A percentile compares a stretch with the other conserved stretches of the same genome.
These are phyloP conservation scores for Phlyctochytrium planicorne DNA, from an alignment of 192 early-diverging fungal species.

Conservation along the genomic window DNA sequence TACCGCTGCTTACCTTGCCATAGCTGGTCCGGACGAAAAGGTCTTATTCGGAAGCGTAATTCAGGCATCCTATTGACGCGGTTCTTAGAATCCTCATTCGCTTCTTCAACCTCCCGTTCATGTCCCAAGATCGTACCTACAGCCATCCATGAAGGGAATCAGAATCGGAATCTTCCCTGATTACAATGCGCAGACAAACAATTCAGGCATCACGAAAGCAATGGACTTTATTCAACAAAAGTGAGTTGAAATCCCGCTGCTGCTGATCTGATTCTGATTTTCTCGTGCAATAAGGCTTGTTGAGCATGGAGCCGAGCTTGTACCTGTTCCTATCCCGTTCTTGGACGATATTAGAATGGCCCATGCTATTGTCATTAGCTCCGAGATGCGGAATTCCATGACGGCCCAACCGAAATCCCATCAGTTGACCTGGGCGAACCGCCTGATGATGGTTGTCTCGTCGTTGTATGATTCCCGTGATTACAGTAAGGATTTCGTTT, in stretches of 20 bases:
- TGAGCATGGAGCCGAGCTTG: constrained; percentile 58
- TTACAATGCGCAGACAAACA: constrained; percentile 19
- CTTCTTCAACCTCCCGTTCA: constrained; percentile 51
- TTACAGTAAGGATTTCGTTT: no score
- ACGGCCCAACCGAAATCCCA: no score
- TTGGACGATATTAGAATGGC: constrained; percentile 55
- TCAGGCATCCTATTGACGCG: constrained; percentile 30
- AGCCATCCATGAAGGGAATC: constrained; percentile 14
- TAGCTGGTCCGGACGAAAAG: constrained; percentile 6
- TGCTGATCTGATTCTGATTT: constrained; percentile 11
- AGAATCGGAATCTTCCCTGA: constrained; percentile 19
- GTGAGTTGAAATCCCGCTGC: not conserved
- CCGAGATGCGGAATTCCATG: constrained; percentile 51
- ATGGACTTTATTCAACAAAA: constrained; percentile 11
- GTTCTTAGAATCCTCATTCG: constrained; percentile 43
- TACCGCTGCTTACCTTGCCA: constrained; percentile 48
- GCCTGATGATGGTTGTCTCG: no score
- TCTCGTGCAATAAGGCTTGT: constrained; percentile 29
- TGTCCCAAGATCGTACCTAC: constrained; percentile 44
- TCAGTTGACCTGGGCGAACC: no score
- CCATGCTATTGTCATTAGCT: constrained; percentile 63
- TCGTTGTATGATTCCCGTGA: no score
- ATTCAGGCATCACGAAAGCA: constrained; percentile 22
- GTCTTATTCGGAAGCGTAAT: constrained; percentile 64
- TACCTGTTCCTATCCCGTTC: constrained; percentile 63